Conservation (phyloP, 73 alveolate genomes). For the Durusdinium trenchii region DNA sequence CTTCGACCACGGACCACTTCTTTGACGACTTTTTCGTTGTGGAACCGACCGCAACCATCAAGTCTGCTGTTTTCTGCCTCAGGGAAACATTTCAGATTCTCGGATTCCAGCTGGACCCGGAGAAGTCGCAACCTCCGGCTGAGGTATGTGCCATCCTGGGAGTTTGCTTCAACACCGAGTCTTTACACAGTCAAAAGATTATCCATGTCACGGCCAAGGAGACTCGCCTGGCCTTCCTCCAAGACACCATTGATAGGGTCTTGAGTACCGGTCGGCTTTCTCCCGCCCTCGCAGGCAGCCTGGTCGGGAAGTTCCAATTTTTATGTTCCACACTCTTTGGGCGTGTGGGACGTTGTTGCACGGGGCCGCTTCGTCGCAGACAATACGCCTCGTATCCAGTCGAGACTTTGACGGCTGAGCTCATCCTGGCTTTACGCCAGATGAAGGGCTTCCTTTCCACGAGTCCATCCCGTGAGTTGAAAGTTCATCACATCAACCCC, state of each 20-base stretch:
- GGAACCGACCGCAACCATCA: not conserved
- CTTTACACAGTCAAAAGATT: not conserved
- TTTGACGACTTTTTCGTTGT: too few species aligned
- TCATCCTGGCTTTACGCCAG: not conserved
- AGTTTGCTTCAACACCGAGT: not conserved
- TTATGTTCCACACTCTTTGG: slow-evolving; percentile 9
- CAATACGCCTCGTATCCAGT: too few species aligned
- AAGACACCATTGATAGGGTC: not conserved
- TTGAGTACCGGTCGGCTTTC: not conserved
- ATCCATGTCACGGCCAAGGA: not conserved
- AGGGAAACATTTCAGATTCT: not conserved
- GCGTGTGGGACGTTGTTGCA: too few species aligned
- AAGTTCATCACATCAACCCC: not conserved
- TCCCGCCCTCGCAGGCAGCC: not conserved
- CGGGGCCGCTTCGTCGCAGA: too few species aligned
- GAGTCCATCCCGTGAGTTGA: not conserved
- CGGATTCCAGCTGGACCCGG: slow-evolving; percentile 18
- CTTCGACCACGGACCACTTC: not conserved
- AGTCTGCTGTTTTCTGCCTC: not conserved
- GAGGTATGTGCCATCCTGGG: not conserved
- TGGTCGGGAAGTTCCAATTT: not conserved
- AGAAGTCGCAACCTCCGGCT: not conserved
- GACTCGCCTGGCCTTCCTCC: not conserved
- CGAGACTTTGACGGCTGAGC: not conserved
- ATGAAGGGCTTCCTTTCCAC: not conserved